Base-by-base conservation (phyloP, 495 filamentous ascomycete genomes). In the Letharia columbiana region DNA sequence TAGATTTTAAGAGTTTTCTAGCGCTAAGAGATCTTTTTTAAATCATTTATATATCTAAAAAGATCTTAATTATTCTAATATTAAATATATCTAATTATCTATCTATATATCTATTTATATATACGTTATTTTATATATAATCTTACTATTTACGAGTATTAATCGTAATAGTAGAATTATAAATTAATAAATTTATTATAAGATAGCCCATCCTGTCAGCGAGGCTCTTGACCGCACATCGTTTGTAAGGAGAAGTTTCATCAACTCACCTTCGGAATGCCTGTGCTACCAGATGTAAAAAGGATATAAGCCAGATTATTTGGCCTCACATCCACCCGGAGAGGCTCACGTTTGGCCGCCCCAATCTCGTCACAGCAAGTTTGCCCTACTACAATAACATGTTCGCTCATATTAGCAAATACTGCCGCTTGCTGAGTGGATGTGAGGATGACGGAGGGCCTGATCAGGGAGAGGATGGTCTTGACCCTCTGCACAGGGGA, bases 221-320 rank as follows among this genome's bases (percentile, higher is more conserved):
- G n/a, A 56, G 50, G 10, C 31, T 56, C 50, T 56, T 42, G 12
- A 11, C 11, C 40, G 12, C 11, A 42, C 40, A 10, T 42, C 2
- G 6, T 42, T 10, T 42, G 40, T 42, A 42, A 9, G 40, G 1
- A 13, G 40, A 42, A 13, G 10, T 42, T 42, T 13, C 6, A 13
- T 3, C 2, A 18, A 41, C 42, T 35, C 28, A 42, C 62, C 70
- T 91, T 91, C 0, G 89, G 89, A 4, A 74, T 74, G 0, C 88
- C 89, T 0, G 83, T 89, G 35, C 79, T 85, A 6, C 87, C 87
- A 23, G 84, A 87, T 0, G 87, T 90, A 71, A 85, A 90, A 15
- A 88, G 81, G 3, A 83, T 77, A 70, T 88, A 81, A 9, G 37
- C 49, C 8, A 66, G 31, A 15, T 61, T 50, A 11, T 3, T 45